Conservation (phyloP, 2,329 filamentous ascomycete genomes). For the Phialemoniopsis sp. region DNA sequence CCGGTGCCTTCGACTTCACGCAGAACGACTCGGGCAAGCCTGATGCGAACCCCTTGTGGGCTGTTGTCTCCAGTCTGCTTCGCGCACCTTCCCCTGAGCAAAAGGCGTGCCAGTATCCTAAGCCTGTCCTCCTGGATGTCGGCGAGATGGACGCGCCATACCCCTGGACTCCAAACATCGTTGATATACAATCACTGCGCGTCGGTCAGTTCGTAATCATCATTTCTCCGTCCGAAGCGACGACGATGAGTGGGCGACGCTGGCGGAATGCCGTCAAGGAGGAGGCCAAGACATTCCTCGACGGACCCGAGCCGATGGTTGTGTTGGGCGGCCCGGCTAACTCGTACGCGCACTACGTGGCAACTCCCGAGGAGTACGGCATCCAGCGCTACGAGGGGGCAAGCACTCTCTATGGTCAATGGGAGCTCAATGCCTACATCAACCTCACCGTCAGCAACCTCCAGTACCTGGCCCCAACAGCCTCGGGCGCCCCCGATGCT, state of each 20-base stretch:
- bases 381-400: slow-evolving; percentile 94
- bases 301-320: slow-evolving; percentile 57
- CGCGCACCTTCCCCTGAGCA: slow-evolving; percentile 67
- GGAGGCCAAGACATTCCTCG: slow-evolving; percentile 33
- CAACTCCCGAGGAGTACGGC: slow-evolving; percentile 74
- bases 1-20: slow-evolving; percentile 88
- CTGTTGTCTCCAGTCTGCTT: slow-evolving; percentile 65
- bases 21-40: slow-evolving; percentile 72
- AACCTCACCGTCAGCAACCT: slow-evolving; percentile 75
- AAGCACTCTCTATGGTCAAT: slow-evolving; percentile 80
- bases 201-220: slow-evolving; percentile 83
- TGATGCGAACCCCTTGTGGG: slow-evolving; percentile 72
- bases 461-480: slow-evolving; percentile 54
- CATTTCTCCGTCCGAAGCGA: slow-evolving; percentile 81
- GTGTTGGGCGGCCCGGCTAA: slow-evolving; percentile 88
- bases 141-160: slow-evolving; percentile 74
- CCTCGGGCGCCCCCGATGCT: slow-evolving; percentile 34
- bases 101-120: slow-evolving; percentile 70
- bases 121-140: slow-evolving; percentile 82
- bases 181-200: slow-evolving; percentile 79
- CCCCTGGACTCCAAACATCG: slow-evolving; percentile 81
- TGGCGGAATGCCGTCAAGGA: slow-evolving; percentile 70
- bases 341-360: slow-evolving; percentile 80
- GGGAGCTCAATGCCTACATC: slow-evolving; percentile 82
- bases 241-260: slow-evolving; percentile 84